Base-by-base conservation (phyloP, 352 stramenopile genomes). In the Phytophthora colocasiae region DNA sequence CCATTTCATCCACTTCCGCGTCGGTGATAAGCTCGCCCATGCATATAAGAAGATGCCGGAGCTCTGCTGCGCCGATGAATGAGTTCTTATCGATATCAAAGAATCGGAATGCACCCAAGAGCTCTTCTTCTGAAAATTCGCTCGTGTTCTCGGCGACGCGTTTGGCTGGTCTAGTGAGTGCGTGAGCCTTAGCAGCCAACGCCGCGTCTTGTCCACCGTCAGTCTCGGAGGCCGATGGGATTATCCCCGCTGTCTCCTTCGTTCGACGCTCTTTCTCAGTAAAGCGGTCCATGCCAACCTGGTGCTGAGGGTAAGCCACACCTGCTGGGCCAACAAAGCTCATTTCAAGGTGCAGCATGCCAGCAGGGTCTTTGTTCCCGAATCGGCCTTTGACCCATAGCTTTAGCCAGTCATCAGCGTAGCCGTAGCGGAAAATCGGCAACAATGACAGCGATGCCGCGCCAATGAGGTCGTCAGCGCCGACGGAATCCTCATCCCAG, bases 21-120 rank as follows among this genome's bases (percentile, higher is more conserved):
- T 98, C 95, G 6, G 95, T 98, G 54, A 98, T 95, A 43, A 98
- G 85, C 69, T 98, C 94, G 31, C 96, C 96, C 94, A 98, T 98
- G 67, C 95, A 98, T 36, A 98, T 93, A 1, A 98, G 76, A 49
- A 98, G 84, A 66, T 98, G 96, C 0, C 93, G 84, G 8, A 98
- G 81, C 62, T 99, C 96, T 1, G 90, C 82, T 15, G 95, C 93
- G 11, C 94, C 91, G 44, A 98, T 93, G 67, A 96, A 97, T 11
- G 83, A 85, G 79, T 99, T 98, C 17, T 94, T 92, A 69, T 99
- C 95, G 12, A 98, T 65, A 69, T 98, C 96, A 22, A 98, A 77
- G 46, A 98, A 97, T 36, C 83, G 66, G 60, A 98, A 98, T 1
- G 93, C 92, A 2, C 81, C 77, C 10, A 94, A 63, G 45, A 98